Evolutionary conservation across 2,329 filamentous ascomycete genomes (phyloP).

Genomic region (Colletotrichum costaricense): DNA sequence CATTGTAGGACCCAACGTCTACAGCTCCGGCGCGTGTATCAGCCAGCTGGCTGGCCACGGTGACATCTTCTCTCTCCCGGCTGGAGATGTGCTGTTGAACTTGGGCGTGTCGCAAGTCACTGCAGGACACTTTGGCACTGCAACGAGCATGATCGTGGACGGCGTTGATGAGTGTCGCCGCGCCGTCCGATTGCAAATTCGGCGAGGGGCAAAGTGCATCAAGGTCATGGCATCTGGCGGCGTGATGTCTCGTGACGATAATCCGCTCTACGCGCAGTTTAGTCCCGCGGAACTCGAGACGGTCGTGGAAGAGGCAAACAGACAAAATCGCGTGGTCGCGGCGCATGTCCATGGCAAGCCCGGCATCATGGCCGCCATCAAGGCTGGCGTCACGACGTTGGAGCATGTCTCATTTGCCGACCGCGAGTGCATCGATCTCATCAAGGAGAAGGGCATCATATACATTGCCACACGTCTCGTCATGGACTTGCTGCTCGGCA

Average conservation of each 20-base stretch:
- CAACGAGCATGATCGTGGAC: constrained; percentile 51
- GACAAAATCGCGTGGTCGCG: constrained; percentile 52
- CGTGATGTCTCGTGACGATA: constrained; percentile 52
- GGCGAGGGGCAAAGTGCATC: constrained; percentile 60
- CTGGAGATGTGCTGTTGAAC: constrained; percentile 48
- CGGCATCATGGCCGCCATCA: constrained; percentile 57
- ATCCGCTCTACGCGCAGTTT: constrained; percentile 55
- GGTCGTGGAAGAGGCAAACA: constrained; percentile 56
- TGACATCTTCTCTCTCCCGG: constrained; percentile 52
- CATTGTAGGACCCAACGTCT: constrained; percentile 61
- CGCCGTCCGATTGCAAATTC: constrained; percentile 54
- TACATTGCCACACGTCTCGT: constrained; percentile 54
- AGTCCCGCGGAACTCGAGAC: constrained; percentile 54
- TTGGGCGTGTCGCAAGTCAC: constrained; percentile 45
- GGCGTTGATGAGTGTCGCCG: constrained; percentile 58
- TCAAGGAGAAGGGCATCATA: constrained; percentile 49
- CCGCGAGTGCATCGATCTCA: constrained; percentile 52
- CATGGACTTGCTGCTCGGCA: constrained; percentile 45
- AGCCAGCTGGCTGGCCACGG: constrained; percentile 61
- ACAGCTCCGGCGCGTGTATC: constrained; percentile 56
- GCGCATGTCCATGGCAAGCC: constrained; percentile 59
- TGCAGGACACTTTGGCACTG: constrained; percentile 45
- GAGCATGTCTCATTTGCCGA: constrained; percentile 59
- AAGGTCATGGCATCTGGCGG: constrained; percentile 58
- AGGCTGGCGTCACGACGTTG: constrained; percentile 56